Percentiles rank a stretch among this genome's conserved stretches.
These are phyloP conservation scores for Akanthomyces uredinophilus DNA, from an alignment of 2,329 filamentous ascomycete genomes.

Conservation along the genomic window DNA sequence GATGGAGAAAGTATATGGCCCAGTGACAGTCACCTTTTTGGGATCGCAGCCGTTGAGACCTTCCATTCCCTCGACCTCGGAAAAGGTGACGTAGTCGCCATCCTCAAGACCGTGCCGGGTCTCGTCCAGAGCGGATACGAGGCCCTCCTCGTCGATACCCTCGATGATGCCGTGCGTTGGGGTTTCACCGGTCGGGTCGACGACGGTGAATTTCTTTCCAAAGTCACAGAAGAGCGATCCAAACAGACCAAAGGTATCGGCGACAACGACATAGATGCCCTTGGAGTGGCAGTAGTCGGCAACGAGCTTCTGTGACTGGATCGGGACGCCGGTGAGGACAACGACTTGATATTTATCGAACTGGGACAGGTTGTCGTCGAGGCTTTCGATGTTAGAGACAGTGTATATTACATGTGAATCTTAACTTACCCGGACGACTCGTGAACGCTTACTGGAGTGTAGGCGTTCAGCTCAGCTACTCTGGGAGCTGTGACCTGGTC, in stretches of 20 bases:
- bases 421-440: slow-evolving; percentile 45
- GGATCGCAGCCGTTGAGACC: slow-evolving; percentile 76
- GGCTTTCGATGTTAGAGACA: slow-evolving; percentile 36
- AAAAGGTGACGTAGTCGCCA: slow-evolving; percentile 93
- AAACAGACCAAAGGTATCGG: slow-evolving; percentile 90
- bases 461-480: slow-evolving; percentile 91
- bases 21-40: slow-evolving; percentile 88
- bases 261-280: slow-evolving; percentile 81
- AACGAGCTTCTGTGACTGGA: slow-evolving; percentile 76
- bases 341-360: slow-evolving; percentile 90
- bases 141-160: slow-evolving; percentile 78
- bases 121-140: slow-evolving; percentile 92
- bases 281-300: slow-evolving; percentile 93
- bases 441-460: slow-evolving; percentile 84
- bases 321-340: slow-evolving; percentile 78
- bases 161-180: slow-evolving; percentile 84
- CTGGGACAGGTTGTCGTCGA: slow-evolving; percentile 71
- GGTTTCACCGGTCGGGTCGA: slow-evolving; percentile 86
- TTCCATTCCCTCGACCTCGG: slow-evolving; percentile 90
- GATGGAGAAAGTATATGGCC: slow-evolving; percentile 95
- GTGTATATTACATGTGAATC: no score
- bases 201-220: slow-evolving; percentile 84
- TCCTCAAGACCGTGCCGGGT: slow-evolving; percentile 92
- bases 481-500: slow-evolving; percentile 82
- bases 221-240: slow-evolving; percentile 97